Evolutionary conservation across 495 filamentous ascomycete genomes (phyloP), one percentile per base, ranked within the genome.

Genomic region (Glarea lozoyensis): DNA sequence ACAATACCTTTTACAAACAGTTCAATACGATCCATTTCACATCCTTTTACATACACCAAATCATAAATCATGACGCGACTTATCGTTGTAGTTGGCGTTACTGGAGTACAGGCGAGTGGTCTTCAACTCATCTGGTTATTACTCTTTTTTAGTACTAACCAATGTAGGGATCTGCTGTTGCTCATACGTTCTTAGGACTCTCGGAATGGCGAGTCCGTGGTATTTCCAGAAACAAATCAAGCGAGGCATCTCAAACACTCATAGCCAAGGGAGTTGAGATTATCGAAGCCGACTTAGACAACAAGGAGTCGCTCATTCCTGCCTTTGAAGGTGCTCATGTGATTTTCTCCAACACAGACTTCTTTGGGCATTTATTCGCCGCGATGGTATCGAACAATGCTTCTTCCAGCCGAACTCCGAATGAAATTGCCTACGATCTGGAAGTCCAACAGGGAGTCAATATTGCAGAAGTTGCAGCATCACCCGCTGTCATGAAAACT

Each of bases 321-420:
- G 75, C 73, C 15, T 69, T 79, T 48, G 29, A 52, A 17, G 67
- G 63, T 21, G 68, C 66, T 3, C 58, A 64, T 40, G 64, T 60
- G 21, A 68, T 78, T 54, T 79, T 75, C 49, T 58, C 62, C 33
- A 66, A 70, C 38, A 78, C 74, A 0, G 70, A 79, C 33, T 50
- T 61, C 49, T 45, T 51, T 23, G 50, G 52, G 21, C 59, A 61
- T 2, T 48, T 52, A 29, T 51, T 47, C 36, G 21, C 41, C 23
- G 43, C 45, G n/a, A 53, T 51, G 21, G 57, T 61, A 2, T 48
- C 50, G 33, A 49, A 45, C 30, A 24, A 52, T 41, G 27, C 34
- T 42, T 35, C 29, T 16, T 37, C 37, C 6, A 29, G 27, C 10
- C 42, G 39, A 17, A 61, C 37, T 5, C 61, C 64, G 7, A 59